A percentile compares a stretch with the other conserved stretches of the same genome.
These are phyloP conservation scores for Pichia sp. DNA, from an alignment of 1,139 yeast species.

Conservation along the genomic window DNA sequence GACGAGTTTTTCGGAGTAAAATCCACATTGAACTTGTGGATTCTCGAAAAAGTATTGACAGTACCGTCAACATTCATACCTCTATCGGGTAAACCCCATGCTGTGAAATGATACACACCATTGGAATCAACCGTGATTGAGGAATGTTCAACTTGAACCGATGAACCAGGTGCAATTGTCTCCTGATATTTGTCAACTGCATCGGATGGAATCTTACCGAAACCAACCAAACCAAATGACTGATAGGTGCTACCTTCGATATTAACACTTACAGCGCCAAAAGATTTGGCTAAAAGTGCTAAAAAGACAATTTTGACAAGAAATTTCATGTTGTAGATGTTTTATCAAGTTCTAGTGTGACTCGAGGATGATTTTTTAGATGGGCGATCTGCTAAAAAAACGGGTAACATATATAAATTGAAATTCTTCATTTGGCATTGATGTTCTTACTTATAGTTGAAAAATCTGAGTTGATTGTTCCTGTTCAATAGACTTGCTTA, in stretches of 20 bases:
- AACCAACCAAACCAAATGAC: constrained; percentile 29
- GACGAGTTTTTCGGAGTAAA: constrained; percentile 26
- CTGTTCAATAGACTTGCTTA: no score
- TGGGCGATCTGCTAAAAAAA: no score
- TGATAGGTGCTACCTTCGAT: constrained; percentile 25
- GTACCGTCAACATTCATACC: constrained; percentile 33
- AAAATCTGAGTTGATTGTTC: no score
- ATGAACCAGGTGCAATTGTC: constrained; percentile 32
- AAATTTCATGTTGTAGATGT: neutral
- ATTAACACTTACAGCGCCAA: constrained; percentile 20
- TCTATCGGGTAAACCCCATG: constrained; percentile 31
- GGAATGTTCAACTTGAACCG: constrained; percentile 23
- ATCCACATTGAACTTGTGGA: constrained; percentile 24
- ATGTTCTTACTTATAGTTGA: neutral
- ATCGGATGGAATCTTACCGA: constrained; percentile 27
- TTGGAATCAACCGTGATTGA: constrained; percentile 16
- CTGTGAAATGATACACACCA: constrained; percentile 27
- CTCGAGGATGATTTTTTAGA: neutral
- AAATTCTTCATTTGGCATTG: neutral
- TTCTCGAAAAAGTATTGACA: constrained; percentile 26
- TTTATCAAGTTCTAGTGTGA: neutral
- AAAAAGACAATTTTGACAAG: constrained; percentile 9
- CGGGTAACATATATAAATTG: no score
- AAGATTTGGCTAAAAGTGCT: constrained; percentile 11
- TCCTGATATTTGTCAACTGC: constrained; percentile 29